These are phyloP conservation scores for Microthlaspi erraticum DNA, from an alignment of 345 rosid genomes.

Conservation along the genomic window DNA sequence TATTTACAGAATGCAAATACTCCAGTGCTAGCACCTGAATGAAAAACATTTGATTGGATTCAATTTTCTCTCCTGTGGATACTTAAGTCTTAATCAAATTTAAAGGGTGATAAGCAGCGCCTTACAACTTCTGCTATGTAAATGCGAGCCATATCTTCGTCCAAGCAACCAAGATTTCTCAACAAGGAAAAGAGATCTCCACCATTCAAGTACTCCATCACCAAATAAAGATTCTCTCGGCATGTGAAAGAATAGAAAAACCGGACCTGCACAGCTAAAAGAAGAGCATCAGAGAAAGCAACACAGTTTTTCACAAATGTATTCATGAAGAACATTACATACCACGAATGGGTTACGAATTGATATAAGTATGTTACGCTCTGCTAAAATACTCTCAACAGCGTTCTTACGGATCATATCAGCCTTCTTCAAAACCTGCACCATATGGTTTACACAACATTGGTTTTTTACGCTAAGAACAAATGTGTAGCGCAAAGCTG, in stretches of 20 bases:
- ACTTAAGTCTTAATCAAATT: slow-evolving; percentile 8
- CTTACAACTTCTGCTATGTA: slow-evolving; percentile 98
- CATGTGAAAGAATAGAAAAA: slow-evolving; percentile 98
- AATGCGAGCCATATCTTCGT: slow-evolving; percentile 88
- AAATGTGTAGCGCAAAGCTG: slow-evolving; percentile 27
- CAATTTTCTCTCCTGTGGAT: slow-evolving; percentile 14
- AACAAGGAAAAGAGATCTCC: slow-evolving; percentile 95
- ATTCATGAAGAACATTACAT: too few species aligned
- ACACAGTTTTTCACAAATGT: slow-evolving; percentile 38
- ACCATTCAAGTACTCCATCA: slow-evolving; percentile 97
- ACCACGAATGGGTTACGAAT: slow-evolving; percentile 98
- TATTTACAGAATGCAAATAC: slow-evolving; percentile 91
- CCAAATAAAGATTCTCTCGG: slow-evolving; percentile 95
- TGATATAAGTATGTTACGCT: slow-evolving; percentile 93
- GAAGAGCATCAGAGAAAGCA: slow-evolving; percentile 41
- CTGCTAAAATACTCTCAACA: slow-evolving; percentile 94
- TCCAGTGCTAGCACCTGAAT: slow-evolving; percentile 97
- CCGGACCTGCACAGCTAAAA: slow-evolving; percentile 71
- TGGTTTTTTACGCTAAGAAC: slow-evolving; percentile 23
- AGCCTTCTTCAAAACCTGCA: slow-evolving; percentile 89
- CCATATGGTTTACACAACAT: slow-evolving; percentile 26
- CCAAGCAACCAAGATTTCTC: slow-evolving; percentile 91
- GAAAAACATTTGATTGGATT: slow-evolving; percentile 39
- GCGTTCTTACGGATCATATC: slow-evolving; percentile 99
- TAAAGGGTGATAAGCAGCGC: slow-evolving; percentile 28